These are phyloP conservation scores for Fabrea salina DNA, from an alignment of 169 alveolate species.

Conservation along the genomic window DNA sequence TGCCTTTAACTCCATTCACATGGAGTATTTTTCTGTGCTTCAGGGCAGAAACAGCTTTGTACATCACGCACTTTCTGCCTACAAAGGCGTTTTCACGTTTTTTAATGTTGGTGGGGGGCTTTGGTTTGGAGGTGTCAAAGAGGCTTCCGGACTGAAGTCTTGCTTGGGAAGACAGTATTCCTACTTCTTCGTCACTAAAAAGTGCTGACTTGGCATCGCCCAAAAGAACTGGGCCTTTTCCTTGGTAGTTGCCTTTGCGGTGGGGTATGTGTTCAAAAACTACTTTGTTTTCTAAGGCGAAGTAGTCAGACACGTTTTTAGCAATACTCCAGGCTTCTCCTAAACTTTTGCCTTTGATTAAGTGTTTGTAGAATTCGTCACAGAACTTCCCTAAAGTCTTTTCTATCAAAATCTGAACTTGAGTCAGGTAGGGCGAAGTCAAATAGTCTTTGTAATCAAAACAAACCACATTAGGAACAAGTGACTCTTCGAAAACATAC, in stretches of 20 bases:
- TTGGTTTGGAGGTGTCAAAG: neutral
- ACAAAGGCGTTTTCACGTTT: neutral
- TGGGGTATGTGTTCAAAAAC: neutral
- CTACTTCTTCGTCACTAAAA: neutral
- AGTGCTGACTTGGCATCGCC: neutral
- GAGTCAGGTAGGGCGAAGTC: neutral
- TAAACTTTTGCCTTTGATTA: neutral
- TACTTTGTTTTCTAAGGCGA: neutral
- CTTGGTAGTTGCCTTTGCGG: neutral
- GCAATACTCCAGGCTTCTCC: neutral
- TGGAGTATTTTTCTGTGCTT: neutral
- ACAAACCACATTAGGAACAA: neutral
- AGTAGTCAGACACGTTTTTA: neutral
- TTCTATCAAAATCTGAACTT: neutral
- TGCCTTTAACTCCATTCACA: constrained; percentile 1
- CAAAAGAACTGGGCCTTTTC: neutral
- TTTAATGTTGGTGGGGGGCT: neutral
- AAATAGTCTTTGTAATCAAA: constrained; percentile 13
- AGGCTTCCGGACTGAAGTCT: neutral
- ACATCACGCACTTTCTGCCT: neutral
- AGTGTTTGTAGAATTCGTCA: neutral
- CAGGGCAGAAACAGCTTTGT: neutral
- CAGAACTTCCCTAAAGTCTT: neutral
- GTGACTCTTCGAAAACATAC: neutral
- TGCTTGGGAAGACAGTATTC: neutral